These are phyloP conservation scores for Basidiobolus meristosporus DNA, from an alignment of 371 early-diverging fungal genomes.

Conservation along the genomic window DNA sequence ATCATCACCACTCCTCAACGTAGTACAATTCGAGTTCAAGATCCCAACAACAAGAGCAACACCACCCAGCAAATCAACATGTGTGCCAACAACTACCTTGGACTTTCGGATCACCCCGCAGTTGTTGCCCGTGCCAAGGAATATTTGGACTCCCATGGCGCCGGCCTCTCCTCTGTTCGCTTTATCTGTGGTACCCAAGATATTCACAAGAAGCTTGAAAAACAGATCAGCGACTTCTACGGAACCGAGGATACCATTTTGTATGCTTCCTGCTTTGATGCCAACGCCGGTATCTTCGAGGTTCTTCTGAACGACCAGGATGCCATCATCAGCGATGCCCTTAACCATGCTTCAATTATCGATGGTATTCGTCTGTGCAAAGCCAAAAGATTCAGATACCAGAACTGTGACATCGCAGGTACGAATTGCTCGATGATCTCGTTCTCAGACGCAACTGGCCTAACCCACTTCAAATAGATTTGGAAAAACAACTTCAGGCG, in stretches of 20 bases:
- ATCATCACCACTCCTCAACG: constrained; percentile 26
- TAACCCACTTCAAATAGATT: constrained; percentile 11
- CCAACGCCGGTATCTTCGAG: constrained; percentile 44
- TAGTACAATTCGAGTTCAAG: constrained; percentile 21
- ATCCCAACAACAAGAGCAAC: constrained; percentile 7
- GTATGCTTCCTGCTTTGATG: constrained; percentile 43
- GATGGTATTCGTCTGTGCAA: constrained; percentile 41
- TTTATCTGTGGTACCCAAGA: constrained; percentile 45
- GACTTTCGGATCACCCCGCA: constrained; percentile 26
- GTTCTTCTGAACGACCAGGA: constrained; percentile 29
- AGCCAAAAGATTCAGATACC: constrained; percentile 32
- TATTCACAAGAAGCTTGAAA: constrained; percentile 38
- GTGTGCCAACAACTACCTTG: constrained; percentile 45
- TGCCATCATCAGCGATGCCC: constrained; percentile 33
- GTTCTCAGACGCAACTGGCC: not conserved
- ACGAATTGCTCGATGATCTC: not conserved
- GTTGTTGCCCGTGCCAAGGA: constrained; percentile 19
- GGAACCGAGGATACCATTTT: constrained; percentile 32
- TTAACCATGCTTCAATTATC: constrained; percentile 45
- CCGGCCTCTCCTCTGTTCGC: constrained; percentile 34
- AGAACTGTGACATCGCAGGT: constrained; percentile 24
- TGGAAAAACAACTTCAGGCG: constrained; percentile 19
- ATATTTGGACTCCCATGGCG: constrained; percentile 25
- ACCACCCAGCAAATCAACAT: constrained; percentile 18
- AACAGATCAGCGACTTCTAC: constrained; percentile 26